Evolutionary conservation across 441 rosid genomes (phyloP).

Genomic region (Corymbia citriodora): DNA sequence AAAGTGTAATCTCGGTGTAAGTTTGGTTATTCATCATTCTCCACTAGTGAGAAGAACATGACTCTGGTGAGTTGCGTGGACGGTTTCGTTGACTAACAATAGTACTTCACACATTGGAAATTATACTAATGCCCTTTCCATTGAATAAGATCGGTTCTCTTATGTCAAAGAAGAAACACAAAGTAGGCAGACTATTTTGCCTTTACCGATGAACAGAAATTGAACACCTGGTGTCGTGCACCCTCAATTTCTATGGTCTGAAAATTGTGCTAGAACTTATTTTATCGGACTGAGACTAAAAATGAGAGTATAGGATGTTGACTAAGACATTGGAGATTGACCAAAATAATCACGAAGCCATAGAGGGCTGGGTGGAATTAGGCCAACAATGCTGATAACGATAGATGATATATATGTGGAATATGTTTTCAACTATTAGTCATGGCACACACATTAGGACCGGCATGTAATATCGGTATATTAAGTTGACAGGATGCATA

Average conservation of each 20-base stretch:
- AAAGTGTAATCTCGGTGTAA: neutral
- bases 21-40: neutral
- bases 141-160: neutral
- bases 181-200: neutral
- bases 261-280: neutral
- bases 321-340: neutral
- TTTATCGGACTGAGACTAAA: neutral
- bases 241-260: neutral
- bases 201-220: accelerated
- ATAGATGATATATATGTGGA: neutral
- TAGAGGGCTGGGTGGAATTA: neutral
- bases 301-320: neutral
- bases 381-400: neutral
- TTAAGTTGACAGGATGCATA: neutral
- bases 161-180: neutral
- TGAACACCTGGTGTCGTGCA: neutral
- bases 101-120: neutral
- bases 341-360: neutral
- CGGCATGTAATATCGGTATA: neutral
- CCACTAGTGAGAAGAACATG: neutral
- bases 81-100: neutral
- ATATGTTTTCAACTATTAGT: too few relatives aligned
- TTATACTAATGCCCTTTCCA: neutral
- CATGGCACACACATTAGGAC: neutral
- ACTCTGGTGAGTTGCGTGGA: neutral